Base-by-base conservation (phyloP, 2,329 filamentous ascomycete species). In the Neofusicoccum kwambonambiense region DNA sequence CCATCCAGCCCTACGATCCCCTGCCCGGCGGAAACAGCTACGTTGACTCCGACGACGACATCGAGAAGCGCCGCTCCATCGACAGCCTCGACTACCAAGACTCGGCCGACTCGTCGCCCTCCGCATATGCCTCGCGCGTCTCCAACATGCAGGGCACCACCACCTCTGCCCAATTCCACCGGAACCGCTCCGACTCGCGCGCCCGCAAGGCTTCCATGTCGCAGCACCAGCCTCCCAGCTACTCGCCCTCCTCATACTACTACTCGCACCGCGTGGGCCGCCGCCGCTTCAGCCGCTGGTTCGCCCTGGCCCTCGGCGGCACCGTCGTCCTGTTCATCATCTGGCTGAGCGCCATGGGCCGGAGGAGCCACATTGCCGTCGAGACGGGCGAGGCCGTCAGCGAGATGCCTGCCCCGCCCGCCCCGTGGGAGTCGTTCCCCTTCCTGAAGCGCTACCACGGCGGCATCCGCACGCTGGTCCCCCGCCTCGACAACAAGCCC, bases 361-460 rank as follows among this genome's bases (percentile, higher is more conserved):
- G 90, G 90, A 69, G 89, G 91, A 72, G 84, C 81, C 71, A 84
- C 42, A 44, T 62, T n/a, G 64, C 82, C 67, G 80, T 90, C 22
- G 80, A 85, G 67, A 76, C 84, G 60, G 84, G 85, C 65, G 73
- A 90, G 34, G 84, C 86, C 15, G 87, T 87, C 68, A 19, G 34
- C 22, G 47, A 60, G n/a, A 84, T 84, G 12, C 83, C 87, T 0
- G 77, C 86, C 0, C 86, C 87, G 19, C 90, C 91, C 12, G 87
- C 88, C 0, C 78, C 86, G n/a, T 98, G 93, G 93, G 91, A 96
- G 75, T 86, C 85, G 9, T 98, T 96, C 74, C 87, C 88, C 0
- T 96, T 97, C 72, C 77, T 99, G 67, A 89, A 89, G 66, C 86
- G 93, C 68, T 99, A 97, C 75, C 95, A 97, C 75, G 94, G 93